phyloP scores from a whole-genome alignment of 768 basidiomycete species.

The Tricholoma terreum region DNA sequence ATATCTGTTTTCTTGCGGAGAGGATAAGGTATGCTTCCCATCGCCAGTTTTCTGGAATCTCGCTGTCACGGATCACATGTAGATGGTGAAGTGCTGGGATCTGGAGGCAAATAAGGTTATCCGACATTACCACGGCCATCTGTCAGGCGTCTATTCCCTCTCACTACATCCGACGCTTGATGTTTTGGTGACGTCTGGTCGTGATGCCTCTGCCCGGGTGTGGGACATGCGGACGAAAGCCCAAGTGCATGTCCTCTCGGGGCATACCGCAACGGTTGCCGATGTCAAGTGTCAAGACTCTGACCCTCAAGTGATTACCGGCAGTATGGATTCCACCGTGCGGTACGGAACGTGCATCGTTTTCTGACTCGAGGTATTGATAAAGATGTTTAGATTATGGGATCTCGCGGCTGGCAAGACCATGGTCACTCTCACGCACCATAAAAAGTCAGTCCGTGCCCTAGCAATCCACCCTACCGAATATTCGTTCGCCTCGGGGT shows the following conservation, averaged over 20 bases:
- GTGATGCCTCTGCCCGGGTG: constrained; percentile 94
- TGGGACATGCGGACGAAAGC: constrained; percentile 99
- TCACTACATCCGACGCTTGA: constrained; percentile 95
- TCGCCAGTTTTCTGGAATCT: background rate
- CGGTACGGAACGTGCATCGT: constrained; percentile 45
- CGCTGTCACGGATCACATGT: constrained; percentile 3
- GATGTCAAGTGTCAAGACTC: constrained; percentile 96
- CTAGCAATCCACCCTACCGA: constrained; percentile 95
- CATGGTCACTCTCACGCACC: constrained; percentile 95
- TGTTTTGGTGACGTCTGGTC: constrained; percentile 89
- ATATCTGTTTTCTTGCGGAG: constrained; percentile 95
- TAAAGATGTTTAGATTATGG: constrained; percentile 65
- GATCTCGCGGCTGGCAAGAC: constrained; percentile 98
- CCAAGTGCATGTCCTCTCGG: constrained; percentile 88
- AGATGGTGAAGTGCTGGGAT: constrained; percentile 99
- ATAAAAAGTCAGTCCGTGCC: constrained; percentile 96
- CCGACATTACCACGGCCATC: constrained; percentile 96
- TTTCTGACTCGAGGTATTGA: background rate
- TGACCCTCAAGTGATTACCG: constrained; percentile 97
- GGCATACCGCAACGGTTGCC: constrained; percentile 93
- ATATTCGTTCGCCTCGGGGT: constrained; percentile 93
- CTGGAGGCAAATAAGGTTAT: constrained; percentile 99
- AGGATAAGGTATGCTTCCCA: constrained; percentile 75
- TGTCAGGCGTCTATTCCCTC: constrained; percentile 95
- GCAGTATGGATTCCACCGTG: constrained; percentile 97